Percentiles rank a stretch among this genome's conserved stretches.
Conservation (phyloP, 495 filamentous ascomycete genomes). For the Thermothielavioides terrestris region DNA sequence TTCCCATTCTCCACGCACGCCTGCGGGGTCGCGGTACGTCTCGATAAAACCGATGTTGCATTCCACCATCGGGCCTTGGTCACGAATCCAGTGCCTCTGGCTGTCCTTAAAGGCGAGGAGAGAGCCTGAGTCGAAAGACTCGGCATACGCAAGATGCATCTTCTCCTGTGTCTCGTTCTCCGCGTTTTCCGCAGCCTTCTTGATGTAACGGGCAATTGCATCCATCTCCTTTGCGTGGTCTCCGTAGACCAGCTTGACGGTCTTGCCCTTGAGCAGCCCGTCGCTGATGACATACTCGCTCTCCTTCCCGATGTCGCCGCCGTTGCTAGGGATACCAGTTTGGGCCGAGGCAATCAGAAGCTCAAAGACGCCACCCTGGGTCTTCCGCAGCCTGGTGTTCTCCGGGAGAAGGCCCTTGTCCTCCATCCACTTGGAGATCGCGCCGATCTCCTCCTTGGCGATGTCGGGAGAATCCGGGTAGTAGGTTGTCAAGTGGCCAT, state of each 20-base stretch:
- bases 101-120: slow-evolving; percentile 82
- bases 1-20: slow-evolving; percentile 94
- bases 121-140: slow-evolving; percentile 78
- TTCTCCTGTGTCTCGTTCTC: slow-evolving; percentile 76
- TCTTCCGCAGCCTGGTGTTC: slow-evolving; percentile 82
- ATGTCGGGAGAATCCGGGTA: slow-evolving; percentile 84
- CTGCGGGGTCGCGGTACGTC: slow-evolving; percentile 90
- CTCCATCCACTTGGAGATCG: slow-evolving; percentile 64
- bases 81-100: slow-evolving; percentile 86
- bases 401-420: slow-evolving; percentile 64
- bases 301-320: slow-evolving; percentile 62
- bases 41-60: slow-evolving; percentile 93
- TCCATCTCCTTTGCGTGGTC: slow-evolving; percentile 75
- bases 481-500: slow-evolving; percentile 82
- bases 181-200: slow-evolving; percentile 64
- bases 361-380: slow-evolving; percentile 60
- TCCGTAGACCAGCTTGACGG: slow-evolving; percentile 65
- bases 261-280: slow-evolving; percentile 57
- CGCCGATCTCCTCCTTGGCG: slow-evolving; percentile 72
- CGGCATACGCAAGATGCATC: slow-evolving; percentile 77
- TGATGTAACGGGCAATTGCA: slow-evolving; percentile 62
- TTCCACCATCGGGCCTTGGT: slow-evolving; percentile 83
- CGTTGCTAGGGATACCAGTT: slow-evolving; percentile 39
- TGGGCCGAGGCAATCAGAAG: slow-evolving; percentile 72
- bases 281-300: slow-evolving; percentile 57